Conservation (phyloP, 176 grass and related monocot genomes). For the Rhynchospora tenuis region DNA sequence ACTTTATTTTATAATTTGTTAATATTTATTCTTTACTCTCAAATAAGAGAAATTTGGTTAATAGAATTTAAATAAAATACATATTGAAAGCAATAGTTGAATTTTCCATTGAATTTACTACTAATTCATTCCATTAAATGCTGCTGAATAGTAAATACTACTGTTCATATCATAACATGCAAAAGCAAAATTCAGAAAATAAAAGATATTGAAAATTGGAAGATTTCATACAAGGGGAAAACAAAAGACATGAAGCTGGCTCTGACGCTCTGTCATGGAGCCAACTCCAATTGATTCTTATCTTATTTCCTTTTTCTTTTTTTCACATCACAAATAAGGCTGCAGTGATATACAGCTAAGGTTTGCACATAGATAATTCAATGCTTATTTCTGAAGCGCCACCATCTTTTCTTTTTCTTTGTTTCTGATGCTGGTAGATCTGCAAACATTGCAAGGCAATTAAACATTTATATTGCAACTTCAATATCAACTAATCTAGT, state of each 20-base stretch:
- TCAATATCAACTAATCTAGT: not conserved
- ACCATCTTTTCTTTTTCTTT: slow-evolving; percentile 63
- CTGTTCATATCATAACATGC: not conserved
- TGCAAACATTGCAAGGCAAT: slow-evolving; percentile 15
- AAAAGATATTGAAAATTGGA: not conserved
- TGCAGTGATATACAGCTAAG: not conserved
- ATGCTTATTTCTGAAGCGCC: slow-evolving; percentile 55
- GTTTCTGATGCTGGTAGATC: slow-evolving; percentile 38
- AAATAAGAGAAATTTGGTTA: too few relatives aligned
- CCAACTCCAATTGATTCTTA: slow-evolving; percentile 1
- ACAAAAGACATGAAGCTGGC: not conserved
- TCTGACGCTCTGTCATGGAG: not conserved
- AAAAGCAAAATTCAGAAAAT: not conserved
- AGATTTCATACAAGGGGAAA: not conserved
- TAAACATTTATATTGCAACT: not conserved
- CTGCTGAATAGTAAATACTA: not conserved
- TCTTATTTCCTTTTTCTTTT: not conserved
- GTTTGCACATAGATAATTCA: slow-evolving; percentile 1
- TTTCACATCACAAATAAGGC: not conserved
- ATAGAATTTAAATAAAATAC: too few relatives aligned
- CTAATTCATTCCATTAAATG: not conserved
- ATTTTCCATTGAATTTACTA: not conserved
- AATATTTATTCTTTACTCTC: too few relatives aligned
- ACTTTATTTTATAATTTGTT: not conserved
- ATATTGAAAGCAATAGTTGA: too few relatives aligned